Conservation (phyloP, 192 early-diverging fungal genomes). For the Bifiguratus adelaidae region DNA sequence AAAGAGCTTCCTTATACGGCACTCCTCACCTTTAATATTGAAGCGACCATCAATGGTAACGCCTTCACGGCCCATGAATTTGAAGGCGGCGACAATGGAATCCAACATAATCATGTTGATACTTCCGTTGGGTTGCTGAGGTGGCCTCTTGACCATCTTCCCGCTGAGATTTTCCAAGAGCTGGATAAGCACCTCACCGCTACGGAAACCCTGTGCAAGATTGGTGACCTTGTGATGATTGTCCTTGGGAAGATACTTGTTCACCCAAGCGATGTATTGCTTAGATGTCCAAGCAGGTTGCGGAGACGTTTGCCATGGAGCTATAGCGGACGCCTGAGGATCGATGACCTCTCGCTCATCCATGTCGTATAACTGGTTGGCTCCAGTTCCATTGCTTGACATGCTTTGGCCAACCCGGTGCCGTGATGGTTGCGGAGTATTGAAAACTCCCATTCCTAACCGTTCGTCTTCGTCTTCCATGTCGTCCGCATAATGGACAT, state of each 20-base stretch:
- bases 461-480: too few species aligned
- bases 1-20: too few species aligned
- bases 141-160: conserved; percentile 32
- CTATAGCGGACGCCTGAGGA: background rate
- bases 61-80: conserved; percentile 44
- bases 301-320: background rate
- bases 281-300: conserved; percentile 10
- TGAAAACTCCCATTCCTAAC: too few species aligned
- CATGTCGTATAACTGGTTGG: too few species aligned
- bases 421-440: background rate
- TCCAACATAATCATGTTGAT: conserved; percentile 37
- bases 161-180: conserved; percentile 33
- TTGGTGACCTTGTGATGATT: conserved; percentile 23
- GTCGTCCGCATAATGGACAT: too few species aligned
- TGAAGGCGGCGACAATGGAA: conserved; percentile 37
- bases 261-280: conserved; percentile 39
- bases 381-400: too few species aligned
- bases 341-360: conserved; percentile 12
- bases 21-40: conserved; percentile 39
- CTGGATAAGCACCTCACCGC: conserved; percentile 33
- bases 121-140: conserved; percentile 27
- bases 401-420: background rate
- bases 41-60: conserved; percentile 35
- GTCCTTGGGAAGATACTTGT: conserved; percentile 19
- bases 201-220: conserved; percentile 28